These are phyloP conservation scores for Galeopsis tetrahit DNA, from an alignment of 257 asterid genomes.

Conservation along the genomic window DNA sequence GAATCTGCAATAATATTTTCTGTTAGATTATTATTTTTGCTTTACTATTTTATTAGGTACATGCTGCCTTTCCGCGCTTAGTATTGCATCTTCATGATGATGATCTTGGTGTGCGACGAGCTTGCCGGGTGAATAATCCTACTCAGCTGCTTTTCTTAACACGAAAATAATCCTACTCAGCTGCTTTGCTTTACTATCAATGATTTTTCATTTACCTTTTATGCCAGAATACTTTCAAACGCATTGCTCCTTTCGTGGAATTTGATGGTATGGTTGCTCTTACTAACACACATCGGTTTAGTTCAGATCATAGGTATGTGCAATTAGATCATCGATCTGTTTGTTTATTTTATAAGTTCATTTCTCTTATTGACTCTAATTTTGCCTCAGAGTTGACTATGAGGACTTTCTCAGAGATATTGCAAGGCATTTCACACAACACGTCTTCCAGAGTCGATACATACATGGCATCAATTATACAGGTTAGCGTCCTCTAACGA, in stretches of 20 bases:
- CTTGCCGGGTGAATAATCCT: constrained; percentile 77
- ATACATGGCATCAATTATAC: constrained; percentile 88
- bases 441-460: constrained; percentile 70
- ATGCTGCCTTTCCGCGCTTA: constrained; percentile 87
- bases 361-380: not conserved
- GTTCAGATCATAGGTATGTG: constrained; percentile 85
- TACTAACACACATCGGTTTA: constrained; percentile 71
- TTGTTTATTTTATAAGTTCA: constrained; percentile 21
- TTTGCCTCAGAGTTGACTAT: constrained; percentile 76
- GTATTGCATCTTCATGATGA: constrained; percentile 94
- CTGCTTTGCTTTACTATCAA: no score
- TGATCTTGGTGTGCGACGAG: constrained; percentile 84
- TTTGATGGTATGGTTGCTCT: constrained; percentile 71
- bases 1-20: not conserved
- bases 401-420: constrained; percentile 89
- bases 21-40: not conserved
- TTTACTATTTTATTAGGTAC: constrained; percentile 54
- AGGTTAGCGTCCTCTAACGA: constrained; percentile 51
- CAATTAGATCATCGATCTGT: not conserved
- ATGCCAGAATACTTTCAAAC: constrained; percentile 74
- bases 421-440: constrained; percentile 76
- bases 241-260: constrained; percentile 76
- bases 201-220: constrained; percentile 25
- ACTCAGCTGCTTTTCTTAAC: constrained; percentile 25
- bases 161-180: not conserved